phyloP scores from a whole-genome alignment of 768 basidiomycete species.

The Solioccasus polychromus region DNA sequence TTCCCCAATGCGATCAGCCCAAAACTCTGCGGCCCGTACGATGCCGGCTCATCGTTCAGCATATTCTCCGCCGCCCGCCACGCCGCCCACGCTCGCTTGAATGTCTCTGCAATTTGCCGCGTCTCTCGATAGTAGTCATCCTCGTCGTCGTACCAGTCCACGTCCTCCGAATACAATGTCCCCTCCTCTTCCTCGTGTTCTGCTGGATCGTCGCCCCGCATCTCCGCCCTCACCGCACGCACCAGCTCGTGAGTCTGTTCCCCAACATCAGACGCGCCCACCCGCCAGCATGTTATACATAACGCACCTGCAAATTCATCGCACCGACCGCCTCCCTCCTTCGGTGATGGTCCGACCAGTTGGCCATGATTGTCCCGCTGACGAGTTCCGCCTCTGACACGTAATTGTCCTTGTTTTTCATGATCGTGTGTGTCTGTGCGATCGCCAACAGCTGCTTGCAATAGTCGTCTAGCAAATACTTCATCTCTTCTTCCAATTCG shows the following conservation, averaged over 20 bases:
- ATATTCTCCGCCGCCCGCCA: slow-evolving; percentile 39
- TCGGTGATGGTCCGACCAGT: slow-evolving; percentile 41
- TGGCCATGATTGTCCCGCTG: slow-evolving; percentile 45
- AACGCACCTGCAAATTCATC: slow-evolving; percentile 44
- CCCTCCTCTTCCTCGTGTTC: slow-evolving; percentile 24
- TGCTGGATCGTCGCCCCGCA: slow-evolving; percentile 16
- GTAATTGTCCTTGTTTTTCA: slow-evolving; percentile 33
- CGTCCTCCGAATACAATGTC: slow-evolving; percentile 22
- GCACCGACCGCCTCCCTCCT: slow-evolving; percentile 38
- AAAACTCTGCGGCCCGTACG: slow-evolving; percentile 44
- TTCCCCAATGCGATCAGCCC: slow-evolving; percentile 43
- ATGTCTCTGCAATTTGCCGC: slow-evolving; percentile 28
- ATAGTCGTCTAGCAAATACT: slow-evolving; percentile 35
- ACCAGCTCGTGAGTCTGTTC: slow-evolving; percentile 39
- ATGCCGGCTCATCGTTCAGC: slow-evolving; percentile 20
- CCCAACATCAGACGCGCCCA: slow-evolving; percentile 4
- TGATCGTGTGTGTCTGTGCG: slow-evolving; percentile 35
- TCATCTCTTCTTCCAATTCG: slow-evolving; percentile 38
- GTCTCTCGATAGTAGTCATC: slow-evolving; percentile 29
- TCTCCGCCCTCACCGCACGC: slow-evolving; percentile 34
- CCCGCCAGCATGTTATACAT: neutral
- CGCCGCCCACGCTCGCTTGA: slow-evolving; percentile 42
- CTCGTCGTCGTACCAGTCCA: slow-evolving; percentile 25
- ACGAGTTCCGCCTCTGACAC: slow-evolving; percentile 43
- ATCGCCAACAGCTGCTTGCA: slow-evolving; percentile 33